Evolutionary conservation across 2,329 filamentous ascomycete species (phyloP), one percentile per base, ranked within the genome.

Genomic region (Stagonosporopsis vannaccii): DNA sequence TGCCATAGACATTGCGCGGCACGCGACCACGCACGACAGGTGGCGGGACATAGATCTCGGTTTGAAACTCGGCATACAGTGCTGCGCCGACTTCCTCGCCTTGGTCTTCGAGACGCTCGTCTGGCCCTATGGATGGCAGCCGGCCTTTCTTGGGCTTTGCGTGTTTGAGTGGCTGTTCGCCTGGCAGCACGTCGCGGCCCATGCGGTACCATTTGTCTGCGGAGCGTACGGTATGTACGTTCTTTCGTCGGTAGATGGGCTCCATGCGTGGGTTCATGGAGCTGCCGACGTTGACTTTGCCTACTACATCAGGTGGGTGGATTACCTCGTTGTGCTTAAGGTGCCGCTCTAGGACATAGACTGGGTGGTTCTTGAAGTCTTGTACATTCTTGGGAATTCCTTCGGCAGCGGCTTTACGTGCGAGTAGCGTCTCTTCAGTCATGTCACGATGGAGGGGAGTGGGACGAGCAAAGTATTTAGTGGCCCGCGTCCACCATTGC

Each of bases 141-240:
- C 64, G 55, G 2, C 56, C 60, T 55, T 70, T 75, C 50, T 72
- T 78, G 28, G 66, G 73, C 74, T 40, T 75, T 30, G 80, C 75
- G 71, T 89, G 88, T 72, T 97, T 98, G 13, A 90, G 82, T 0
- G 95, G 91, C 52, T 95, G 89, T 72, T 97, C 91, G 13, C 89
- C 87, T 13, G 65, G 63, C 40, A 87, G 91, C 7, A 99, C 86
- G 61, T 92, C 88, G 23, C 92, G 84, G 0, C 95, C 95, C 57
- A 94, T 78, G 2, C 93, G 87, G 74, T 95, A 97, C 96, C 95
- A 99, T 61, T 90, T 92, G 63, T 96, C 92, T 3, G 87, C 87
- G 59, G 87, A 96, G 59, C 88, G 85, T 1, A 92, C 92, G 5
- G 87, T 69, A 48, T 91, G 87, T 0, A 99, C 91, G 71, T 98